Percentiles rank a stretch among this genome's conserved stretches.
phyloP scores from a whole-genome alignment of 495 filamentous ascomycete species.

The Aspergillus bridgeri region DNA sequence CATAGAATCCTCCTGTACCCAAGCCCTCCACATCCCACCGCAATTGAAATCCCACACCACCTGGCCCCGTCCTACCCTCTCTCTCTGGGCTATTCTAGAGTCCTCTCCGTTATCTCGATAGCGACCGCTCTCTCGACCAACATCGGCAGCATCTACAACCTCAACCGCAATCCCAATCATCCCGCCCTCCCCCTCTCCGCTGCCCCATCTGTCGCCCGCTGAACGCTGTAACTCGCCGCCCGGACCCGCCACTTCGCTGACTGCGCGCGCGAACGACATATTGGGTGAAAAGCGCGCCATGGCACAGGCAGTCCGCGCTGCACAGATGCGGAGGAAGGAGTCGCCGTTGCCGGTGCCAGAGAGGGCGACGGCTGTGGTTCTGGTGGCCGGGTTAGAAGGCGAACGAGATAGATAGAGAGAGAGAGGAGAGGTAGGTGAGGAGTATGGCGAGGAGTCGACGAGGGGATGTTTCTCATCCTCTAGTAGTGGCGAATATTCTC shows the following conservation, averaged over 20 bases:
- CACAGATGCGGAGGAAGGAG: conserved; percentile 74
- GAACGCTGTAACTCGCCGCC: conserved; percentile 72
- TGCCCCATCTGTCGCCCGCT: conserved; percentile 74
- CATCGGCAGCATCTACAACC: no score
- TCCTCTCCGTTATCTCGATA: conserved; percentile 71
- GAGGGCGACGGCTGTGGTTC: conserved; percentile 57
- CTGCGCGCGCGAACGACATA: conserved; percentile 40
- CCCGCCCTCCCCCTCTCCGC: conserved; percentile 79
- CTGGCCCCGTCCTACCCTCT: conserved; percentile 29
- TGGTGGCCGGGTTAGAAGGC: no score
- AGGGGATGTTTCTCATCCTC: no score
- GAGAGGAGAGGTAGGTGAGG: no score
- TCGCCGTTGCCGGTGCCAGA: conserved; percentile 91
- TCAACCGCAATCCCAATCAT: conserved; percentile 86
- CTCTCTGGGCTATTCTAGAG: no score
- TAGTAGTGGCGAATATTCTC: no score
- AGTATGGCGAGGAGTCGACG: no score
- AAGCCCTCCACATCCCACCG: conserved; percentile 85
- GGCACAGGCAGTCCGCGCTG: conserved; percentile 67
- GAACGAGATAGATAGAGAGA: no score
- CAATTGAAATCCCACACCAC: conserved; percentile 82
- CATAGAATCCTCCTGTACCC: conserved; percentile 65
- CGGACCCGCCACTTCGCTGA: conserved; percentile 62
- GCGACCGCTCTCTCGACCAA: conserved; percentile 50
- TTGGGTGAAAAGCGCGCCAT: conserved; percentile 63